Evolutionary conservation across 1,139 yeast species (phyloP), one percentile per base, ranked within the genome.

Genomic region (Diutina mesorugosa): DNA sequence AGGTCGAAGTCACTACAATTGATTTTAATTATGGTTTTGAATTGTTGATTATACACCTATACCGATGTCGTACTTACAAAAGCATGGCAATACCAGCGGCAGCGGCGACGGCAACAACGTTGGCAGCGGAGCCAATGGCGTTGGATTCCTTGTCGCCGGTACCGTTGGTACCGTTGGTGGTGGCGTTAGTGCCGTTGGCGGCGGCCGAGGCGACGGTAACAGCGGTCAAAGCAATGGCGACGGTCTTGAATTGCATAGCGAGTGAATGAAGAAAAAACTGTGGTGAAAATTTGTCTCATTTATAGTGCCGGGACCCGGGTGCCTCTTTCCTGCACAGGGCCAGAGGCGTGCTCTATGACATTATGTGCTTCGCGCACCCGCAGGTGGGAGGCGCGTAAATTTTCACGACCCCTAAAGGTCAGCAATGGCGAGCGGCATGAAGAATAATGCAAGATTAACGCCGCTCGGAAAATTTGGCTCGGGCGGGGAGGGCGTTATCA

Each of bases 151-250:
- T n/a, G 41, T 50, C 45, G 32, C 45, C 41, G 35, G 53, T 8
- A 28, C 38, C 51, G 71, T 69, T 70, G 57, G 75, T 60, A 57
- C 66, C 68, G 71, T 72, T 72, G 61, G 73, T 77, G 41, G 50
- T 35, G 45, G 10, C 48, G 51, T 28, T 46, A 21, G 41, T 9
- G 45, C 14, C 21, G 48, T 35, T 53, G 45, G 45, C 14, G 45
- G 45, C 32, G 62, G 77, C 78, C 56, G 74, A 71, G 64, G 72
- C 79, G 62, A 74, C 76, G 60, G 78, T 64, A 63, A 66, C 72
- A 60, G 78, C 77, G 62, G 79, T 69, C 64, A 75, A 69, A 65
- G 79, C 77, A 67, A 74, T 64, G 65, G 75, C 67, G 66, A 75
- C 69, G 62, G 74, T 67, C 66, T 69, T 67, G 76, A 75, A 74